Evolutionary conservation across 2,329 filamentous ascomycete genomes (phyloP).

Genomic region (Pseudocercospora eumusae): DNA sequence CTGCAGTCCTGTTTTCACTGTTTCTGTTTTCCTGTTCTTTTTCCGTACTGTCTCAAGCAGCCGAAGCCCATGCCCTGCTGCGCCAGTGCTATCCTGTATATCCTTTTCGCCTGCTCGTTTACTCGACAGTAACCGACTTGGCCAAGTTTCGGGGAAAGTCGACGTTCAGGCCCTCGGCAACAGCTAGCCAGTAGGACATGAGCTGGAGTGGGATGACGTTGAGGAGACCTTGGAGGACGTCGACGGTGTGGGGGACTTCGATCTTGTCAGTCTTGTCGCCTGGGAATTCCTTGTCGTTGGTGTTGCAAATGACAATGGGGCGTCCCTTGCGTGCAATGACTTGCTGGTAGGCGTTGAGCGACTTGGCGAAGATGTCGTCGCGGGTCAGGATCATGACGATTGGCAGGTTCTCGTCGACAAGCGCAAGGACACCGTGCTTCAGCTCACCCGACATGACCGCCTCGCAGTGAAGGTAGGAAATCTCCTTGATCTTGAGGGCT

Average conservation of each 20-base stretch:
- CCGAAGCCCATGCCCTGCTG: neutral
- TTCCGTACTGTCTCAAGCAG: neutral
- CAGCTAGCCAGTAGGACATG: slow-evolving; percentile 98
- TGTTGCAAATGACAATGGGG: slow-evolving; percentile 98
- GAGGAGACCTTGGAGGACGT: slow-evolving; percentile 91
- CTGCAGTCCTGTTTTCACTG: slow-evolving; percentile 8
- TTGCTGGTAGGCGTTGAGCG: slow-evolving; percentile 99
- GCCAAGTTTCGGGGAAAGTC: slow-evolving; percentile 98
- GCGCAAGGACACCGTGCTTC: slow-evolving; percentile 95
- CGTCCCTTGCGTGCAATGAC: slow-evolving; percentile 94
- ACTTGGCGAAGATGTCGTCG: slow-evolving; percentile 95
- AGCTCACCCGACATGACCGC: slow-evolving; percentile 99
- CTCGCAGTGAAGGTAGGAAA: slow-evolving; percentile 98
- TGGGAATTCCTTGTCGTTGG: slow-evolving; percentile 91
- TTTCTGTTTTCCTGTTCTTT: neutral
- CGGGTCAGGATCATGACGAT: slow-evolving; percentile 99
- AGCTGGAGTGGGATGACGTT: slow-evolving; percentile 97
- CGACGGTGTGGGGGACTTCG: slow-evolving; percentile 92
- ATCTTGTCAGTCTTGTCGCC: slow-evolving; percentile 90
- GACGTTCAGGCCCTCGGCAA: slow-evolving; percentile 92
- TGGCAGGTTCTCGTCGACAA: slow-evolving; percentile 96
- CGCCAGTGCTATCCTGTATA: neutral
- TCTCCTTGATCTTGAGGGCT: slow-evolving; percentile 99
- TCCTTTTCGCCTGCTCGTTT: slow-evolving; percentile 41
- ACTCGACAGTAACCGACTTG: slow-evolving; percentile 99